Conservation (phyloP, 352 stramenopile genomes). For the Globisporangium abappressorium region DNA sequence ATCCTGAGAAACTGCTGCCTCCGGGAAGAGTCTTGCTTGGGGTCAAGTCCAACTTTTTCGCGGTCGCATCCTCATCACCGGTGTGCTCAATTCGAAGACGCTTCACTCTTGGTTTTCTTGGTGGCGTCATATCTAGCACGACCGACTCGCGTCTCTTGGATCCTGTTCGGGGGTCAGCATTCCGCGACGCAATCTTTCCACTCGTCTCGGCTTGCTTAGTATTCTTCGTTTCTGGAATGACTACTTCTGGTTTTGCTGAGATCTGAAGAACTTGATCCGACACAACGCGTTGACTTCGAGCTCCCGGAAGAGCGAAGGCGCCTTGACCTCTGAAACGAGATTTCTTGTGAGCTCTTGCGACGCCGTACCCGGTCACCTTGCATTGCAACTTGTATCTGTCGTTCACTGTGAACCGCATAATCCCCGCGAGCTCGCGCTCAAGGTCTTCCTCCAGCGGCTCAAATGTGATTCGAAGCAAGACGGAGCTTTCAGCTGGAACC, state of each 20-base stretch:
- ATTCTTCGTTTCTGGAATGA: not conserved
- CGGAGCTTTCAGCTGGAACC: conserved; percentile 47
- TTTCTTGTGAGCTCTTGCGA: conserved; percentile 21
- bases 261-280: conserved; percentile 10
- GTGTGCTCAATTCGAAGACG: conserved; percentile 12
- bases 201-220: conserved; percentile 1
- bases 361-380: conserved; percentile 30
- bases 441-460: conserved; percentile 43
- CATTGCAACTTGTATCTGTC: conserved; percentile 55
- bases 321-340: conserved; percentile 23
- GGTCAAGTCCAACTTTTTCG: conserved; percentile 15
- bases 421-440: conserved; percentile 33
- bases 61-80: conserved; percentile 1
- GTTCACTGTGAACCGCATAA: conserved; percentile 67
- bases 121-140: conserved; percentile 43
- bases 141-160: conserved; percentile 36
- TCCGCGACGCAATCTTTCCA: conserved; percentile 7
- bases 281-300: not conserved
- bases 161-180: not conserved
- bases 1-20: conserved; percentile 31
- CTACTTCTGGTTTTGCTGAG: not conserved
- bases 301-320: conserved; percentile 10
- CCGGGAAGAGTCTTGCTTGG: not conserved
- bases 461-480: conserved; percentile 64
- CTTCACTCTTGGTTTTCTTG: conserved; percentile 27